These are phyloP conservation scores for Metrosideros polymorpha DNA, from an alignment of 441 rosid genomes.

Conservation along the genomic window DNA sequence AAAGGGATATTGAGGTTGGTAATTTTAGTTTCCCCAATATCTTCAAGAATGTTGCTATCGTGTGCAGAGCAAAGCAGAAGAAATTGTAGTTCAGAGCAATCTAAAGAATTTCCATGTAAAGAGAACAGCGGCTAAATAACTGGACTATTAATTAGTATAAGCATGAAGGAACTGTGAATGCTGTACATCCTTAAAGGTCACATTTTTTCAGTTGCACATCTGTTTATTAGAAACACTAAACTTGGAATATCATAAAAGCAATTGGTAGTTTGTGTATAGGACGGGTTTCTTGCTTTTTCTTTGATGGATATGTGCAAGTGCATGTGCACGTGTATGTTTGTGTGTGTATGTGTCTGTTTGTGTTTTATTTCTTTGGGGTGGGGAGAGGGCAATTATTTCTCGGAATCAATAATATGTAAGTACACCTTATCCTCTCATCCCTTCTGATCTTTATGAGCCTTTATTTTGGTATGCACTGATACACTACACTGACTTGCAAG, in stretches of 20 bases:
- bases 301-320: background rate
- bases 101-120: background rate
- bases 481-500: background rate
- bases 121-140: background rate
- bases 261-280: background rate
- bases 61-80: background rate
- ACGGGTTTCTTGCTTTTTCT: background rate
- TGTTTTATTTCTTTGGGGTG: background rate
- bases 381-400: background rate
- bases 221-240: background rate
- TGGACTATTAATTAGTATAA: background rate
- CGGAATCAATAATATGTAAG: background rate
- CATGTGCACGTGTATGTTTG: background rate
- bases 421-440: background rate
- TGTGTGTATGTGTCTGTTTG: background rate
- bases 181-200: background rate
- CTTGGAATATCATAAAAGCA: background rate
- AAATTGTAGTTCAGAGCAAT: background rate
- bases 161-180: background rate
- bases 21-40: background rate
- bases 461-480: background rate
- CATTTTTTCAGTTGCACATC: background rate
- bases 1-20: constrained; percentile 62
- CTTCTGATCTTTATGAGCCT: background rate
- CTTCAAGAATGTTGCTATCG: background rate